Evolutionary conservation across 2,329 filamentous ascomycete species (phyloP).

Genomic region (Samsoniella hepiali): DNA sequence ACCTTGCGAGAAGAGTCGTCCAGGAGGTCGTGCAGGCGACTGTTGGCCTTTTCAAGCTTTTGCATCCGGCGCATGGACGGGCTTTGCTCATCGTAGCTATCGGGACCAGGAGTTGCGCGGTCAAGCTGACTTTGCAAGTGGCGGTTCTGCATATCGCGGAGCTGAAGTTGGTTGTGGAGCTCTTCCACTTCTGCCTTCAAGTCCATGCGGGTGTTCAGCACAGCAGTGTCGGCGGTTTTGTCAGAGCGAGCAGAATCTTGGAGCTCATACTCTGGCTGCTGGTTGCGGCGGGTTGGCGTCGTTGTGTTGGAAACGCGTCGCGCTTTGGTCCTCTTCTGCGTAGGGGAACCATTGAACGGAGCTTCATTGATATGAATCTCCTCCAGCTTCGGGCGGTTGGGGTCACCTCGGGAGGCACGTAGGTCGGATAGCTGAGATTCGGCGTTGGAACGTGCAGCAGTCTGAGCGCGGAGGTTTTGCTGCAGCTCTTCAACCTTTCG

Average conservation of each 20-base stretch:
- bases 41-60: constrained; percentile 90
- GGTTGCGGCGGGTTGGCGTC: constrained; percentile 70
- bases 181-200: constrained; percentile 87
- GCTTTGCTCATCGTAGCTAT: constrained; percentile 72
- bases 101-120: constrained; percentile 58
- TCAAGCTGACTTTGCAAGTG: constrained; percentile 88
- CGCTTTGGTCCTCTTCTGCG: constrained; percentile 56
- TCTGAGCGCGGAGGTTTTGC: constrained; percentile 79
- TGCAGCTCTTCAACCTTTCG: constrained; percentile 86
- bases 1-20: constrained; percentile 93
- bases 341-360: constrained; percentile 70
- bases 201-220: constrained; percentile 86
- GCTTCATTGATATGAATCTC: constrained; percentile 85
- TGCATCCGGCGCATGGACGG: constrained; percentile 78
- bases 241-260: constrained; percentile 82
- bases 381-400: constrained; percentile 71
- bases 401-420: constrained; percentile 70
- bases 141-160: constrained; percentile 91
- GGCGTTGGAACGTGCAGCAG: constrained; percentile 74
- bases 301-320: constrained; percentile 69
- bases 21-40: constrained; percentile 85
- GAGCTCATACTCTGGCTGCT: constrained; percentile 51
- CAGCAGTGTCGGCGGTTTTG: constrained; percentile 73
- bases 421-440: constrained; percentile 79
- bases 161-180: constrained; percentile 88